Evolutionary conservation across 306 rosid species (phyloP).

Genomic region (Quercus berberidifolia): DNA sequence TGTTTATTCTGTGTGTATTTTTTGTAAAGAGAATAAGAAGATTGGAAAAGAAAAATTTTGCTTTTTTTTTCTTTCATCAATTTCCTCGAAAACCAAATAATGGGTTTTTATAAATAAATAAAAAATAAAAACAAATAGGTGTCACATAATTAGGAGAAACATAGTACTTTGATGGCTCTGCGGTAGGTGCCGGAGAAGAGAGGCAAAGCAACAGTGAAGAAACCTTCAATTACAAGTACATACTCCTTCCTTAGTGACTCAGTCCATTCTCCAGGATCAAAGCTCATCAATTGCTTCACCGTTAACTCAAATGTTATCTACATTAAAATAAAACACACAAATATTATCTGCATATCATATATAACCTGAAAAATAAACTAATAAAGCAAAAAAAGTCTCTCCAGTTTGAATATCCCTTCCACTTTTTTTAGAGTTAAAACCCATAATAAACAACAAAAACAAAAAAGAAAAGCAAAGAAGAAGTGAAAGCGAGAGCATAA

Average conservation of each 20-base stretch:
- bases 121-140: no score
- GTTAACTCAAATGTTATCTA: slow-evolving; percentile 96
- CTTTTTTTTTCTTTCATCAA: no score
- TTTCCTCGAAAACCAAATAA: background rate
- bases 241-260: slow-evolving; percentile 77
- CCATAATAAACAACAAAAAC: background rate
- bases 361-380: background rate
- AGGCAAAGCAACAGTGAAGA: slow-evolving; percentile 78
- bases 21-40: no score
- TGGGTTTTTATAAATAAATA: background rate
- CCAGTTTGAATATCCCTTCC: no score
- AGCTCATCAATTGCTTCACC: slow-evolving; percentile 96
- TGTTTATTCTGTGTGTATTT: no score
- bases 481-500: background rate
- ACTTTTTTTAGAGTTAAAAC: no score
- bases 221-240: slow-evolving; percentile 85
- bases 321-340: background rate
- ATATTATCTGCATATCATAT: background rate
- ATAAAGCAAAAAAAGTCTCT: background rate
- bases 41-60: no score
- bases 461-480: background rate
- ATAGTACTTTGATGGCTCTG: slow-evolving; percentile 65
- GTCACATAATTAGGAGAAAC: background rate
- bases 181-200: slow-evolving; percentile 84
- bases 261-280: slow-evolving; percentile 93